Percentiles rank a stretch among this genome's conserved stretches.
phyloP scores from a whole-genome alignment of 495 filamentous ascomycete genomes.

The Aspergillus leporis region DNA sequence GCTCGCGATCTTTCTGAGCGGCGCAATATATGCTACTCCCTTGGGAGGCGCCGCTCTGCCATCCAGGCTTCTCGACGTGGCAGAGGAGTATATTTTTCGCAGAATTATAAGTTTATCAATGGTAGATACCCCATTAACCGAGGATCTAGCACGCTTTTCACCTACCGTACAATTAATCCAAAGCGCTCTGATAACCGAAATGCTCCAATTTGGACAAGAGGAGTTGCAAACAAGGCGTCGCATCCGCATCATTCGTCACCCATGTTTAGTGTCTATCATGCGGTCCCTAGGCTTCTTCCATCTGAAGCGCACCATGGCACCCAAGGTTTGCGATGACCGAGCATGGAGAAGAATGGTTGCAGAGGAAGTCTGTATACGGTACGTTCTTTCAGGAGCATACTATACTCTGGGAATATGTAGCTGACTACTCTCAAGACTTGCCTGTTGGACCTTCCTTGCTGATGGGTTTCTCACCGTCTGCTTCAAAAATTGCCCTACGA shows the following conservation, averaged over 20 bases:
- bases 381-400: constrained; percentile 3
- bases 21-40: constrained; percentile 33
- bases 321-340: constrained; percentile 21
- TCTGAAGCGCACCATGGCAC: constrained; percentile 23
- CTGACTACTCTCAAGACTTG: constrained; percentile 22
- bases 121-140: constrained; percentile 4
- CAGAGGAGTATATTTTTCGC: constrained; percentile 42
- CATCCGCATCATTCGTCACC: constrained; percentile 40
- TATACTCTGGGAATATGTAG: not conserved
- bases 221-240: constrained; percentile 34
- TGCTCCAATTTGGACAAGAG: constrained; percentile 42
- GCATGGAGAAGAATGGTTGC: constrained; percentile 31
- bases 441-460: constrained; percentile 39
- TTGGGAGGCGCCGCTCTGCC: constrained; percentile 24
- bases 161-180: constrained; percentile 35
- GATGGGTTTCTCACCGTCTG: constrained; percentile 44
- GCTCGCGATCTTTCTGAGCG: constrained; percentile 36
- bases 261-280: constrained; percentile 37
- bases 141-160: constrained; percentile 13
- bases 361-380: constrained; percentile 41
- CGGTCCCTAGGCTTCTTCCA: constrained; percentile 36
- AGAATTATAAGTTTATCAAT: constrained; percentile 26
- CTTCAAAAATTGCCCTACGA: constrained; percentile 38
- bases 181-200: constrained; percentile 40
- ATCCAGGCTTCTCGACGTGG: constrained; percentile 35